These are phyloP conservation scores for Sequoiadendron giganteum DNA, from an alignment of 75 land plant species.

Conservation along the genomic window DNA sequence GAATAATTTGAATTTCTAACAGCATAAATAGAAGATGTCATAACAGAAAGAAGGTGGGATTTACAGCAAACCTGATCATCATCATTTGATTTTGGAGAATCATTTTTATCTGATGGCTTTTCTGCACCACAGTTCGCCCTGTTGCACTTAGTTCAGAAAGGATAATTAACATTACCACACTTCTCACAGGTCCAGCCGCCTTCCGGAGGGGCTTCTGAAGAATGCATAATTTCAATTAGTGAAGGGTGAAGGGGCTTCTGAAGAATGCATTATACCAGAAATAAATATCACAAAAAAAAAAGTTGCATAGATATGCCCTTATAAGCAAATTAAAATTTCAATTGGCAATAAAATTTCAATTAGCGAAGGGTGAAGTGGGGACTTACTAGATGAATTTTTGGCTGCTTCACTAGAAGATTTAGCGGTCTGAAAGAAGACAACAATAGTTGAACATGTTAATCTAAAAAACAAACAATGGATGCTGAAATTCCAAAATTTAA, in stretches of 20 bases:
- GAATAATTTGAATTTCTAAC: not conserved
- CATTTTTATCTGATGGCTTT: slow-evolving; percentile 66
- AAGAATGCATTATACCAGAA: too few relatives aligned
- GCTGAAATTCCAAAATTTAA: not conserved
- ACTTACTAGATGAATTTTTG: slow-evolving; percentile 9
- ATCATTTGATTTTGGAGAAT: slow-evolving; percentile 42
- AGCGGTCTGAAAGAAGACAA: not conserved
- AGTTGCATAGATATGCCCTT: too few relatives aligned
- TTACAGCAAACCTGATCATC: slow-evolving; percentile 75
- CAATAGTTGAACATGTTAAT: not conserved
- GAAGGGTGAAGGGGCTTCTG: too few relatives aligned
- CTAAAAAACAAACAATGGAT: not conserved
- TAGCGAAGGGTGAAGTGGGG: too few relatives aligned
- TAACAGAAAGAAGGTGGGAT: not conserved
- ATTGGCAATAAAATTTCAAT: too few relatives aligned
- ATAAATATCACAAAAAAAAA: too few relatives aligned
- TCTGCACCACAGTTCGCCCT: slow-evolving; percentile 95
- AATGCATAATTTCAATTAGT: not conserved
- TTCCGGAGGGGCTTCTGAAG: slow-evolving; percentile 75
- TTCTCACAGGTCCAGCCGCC: slow-evolving; percentile 97
- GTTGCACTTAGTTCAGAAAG: slow-evolving; percentile 93
- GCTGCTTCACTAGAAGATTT: not conserved
- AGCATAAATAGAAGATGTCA: not conserved
- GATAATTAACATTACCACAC: slow-evolving; percentile 94
- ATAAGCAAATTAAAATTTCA: too few relatives aligned